A percentile compares a stretch with the other conserved stretches of the same genome.
These are phyloP conservation scores for Tricholomella constricta DNA, from an alignment of 768 basidiomycete genomes.

Conservation along the genomic window DNA sequence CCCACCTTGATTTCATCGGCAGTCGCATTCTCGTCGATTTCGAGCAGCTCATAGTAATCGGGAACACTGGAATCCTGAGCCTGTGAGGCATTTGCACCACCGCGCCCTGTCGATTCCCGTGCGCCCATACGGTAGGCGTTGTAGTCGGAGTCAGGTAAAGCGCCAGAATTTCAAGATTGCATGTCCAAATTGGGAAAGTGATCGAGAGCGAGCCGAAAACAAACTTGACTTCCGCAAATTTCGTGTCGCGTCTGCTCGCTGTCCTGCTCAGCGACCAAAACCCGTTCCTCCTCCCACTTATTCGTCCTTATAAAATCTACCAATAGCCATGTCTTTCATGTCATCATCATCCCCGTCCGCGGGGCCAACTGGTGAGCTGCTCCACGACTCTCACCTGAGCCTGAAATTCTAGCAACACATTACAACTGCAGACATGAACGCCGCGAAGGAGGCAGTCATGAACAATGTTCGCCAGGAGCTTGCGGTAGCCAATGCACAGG, in stretches of 20 bases:
- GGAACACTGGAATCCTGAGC: slow-evolving; percentile 27
- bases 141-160: background rate
- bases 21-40: slow-evolving; percentile 80
- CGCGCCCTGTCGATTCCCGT: slow-evolving; percentile 55
- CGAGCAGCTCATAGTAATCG: slow-evolving; percentile 85
- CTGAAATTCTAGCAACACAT: background rate
- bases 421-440: slow-evolving; percentile 38
- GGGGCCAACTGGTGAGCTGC: slow-evolving; percentile 23
- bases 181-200: slow-evolving; percentile 12
- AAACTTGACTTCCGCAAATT: slow-evolving; percentile 14
- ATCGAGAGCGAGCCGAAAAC: slow-evolving; percentile 10
- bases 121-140: slow-evolving; percentile 57
- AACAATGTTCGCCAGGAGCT: slow-evolving; percentile 68
- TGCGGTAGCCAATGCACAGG: slow-evolving; percentile 74
- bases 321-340: background rate
- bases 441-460: slow-evolving; percentile 60
- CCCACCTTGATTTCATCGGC: slow-evolving; percentile 85
- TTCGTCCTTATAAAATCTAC: background rate
- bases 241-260: slow-evolving; percentile 9
- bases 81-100: slow-evolving; percentile 16
- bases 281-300: background rate
- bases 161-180: too few species aligned
- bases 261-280: background rate
- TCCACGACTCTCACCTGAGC: background rate
- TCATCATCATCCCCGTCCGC: slow-evolving; percentile 32